Conservation (phyloP, 2,329 filamentous ascomycete genomes). For the Huntiella moniliformis region DNA sequence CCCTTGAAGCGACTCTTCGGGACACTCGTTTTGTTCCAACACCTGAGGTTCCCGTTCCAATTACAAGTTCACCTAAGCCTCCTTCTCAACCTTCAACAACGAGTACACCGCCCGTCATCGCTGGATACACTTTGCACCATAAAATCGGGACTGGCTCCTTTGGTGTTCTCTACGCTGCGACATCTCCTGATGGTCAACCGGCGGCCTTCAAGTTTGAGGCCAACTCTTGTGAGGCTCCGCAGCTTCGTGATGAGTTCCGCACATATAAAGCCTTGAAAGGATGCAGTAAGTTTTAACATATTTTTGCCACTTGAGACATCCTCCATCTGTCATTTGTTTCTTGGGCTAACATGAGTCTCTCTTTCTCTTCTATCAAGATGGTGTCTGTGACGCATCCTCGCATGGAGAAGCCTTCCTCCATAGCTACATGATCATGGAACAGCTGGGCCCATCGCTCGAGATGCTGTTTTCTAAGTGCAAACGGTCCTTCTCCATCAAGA, state of each 20-base stretch:
- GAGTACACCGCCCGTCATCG: background rate
- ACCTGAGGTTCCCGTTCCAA: background rate
- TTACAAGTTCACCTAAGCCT: background rate
- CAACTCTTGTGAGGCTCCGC: constrained; percentile 7
- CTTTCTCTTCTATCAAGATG: background rate
- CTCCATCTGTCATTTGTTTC: background rate
- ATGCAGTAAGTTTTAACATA: constrained; percentile 5
- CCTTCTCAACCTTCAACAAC: background rate
- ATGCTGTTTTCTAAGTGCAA: constrained; percentile 9
- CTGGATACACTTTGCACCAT: background rate
- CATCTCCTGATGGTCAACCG: background rate
- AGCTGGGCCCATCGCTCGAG: constrained; percentile 9
- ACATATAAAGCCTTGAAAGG: constrained; percentile 7
- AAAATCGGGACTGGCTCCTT: constrained; percentile 10
- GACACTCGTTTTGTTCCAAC: background rate
- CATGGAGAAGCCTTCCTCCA: constrained; percentile 9
- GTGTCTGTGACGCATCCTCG: constrained; percentile 3
- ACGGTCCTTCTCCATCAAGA: constrained; percentile 8
- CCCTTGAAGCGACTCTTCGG: background rate
- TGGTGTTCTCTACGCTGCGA: constrained; percentile 10
- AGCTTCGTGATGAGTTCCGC: constrained; percentile 10
- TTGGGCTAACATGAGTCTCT: background rate
- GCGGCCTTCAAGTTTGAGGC: constrained; percentile 10
- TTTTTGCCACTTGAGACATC: background rate
- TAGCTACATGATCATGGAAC: constrained; percentile 9